Evolutionary conservation across 139 green algal species (phyloP), one percentile per base, ranked within the genome.

Genomic region (Volvox reticuliferus): DNA sequence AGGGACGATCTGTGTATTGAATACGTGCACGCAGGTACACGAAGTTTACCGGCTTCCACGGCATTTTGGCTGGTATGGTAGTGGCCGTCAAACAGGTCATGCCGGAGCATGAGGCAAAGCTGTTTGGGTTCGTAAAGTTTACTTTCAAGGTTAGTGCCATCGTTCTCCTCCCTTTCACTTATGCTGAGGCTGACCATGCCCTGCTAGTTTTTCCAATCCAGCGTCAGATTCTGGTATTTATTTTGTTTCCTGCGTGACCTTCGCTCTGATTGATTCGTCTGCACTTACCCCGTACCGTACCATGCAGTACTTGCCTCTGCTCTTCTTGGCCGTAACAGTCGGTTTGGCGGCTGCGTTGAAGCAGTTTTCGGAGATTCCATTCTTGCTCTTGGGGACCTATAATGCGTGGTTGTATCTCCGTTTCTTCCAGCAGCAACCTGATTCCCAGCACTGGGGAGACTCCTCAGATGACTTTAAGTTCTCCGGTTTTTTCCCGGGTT

Each of bases 61-160:
- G 97, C 28, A 91, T 98, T 1, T 50, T 97, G 50, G 96, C 95
- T 1, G 98, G 92, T 0, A 90, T 99, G 62, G 91, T 99, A 62
- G 98, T 99, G 36, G 97, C 94, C 2, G 77, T 99, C 0, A 99
- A 99, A 95, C 98, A 99, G 93, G 92, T 99, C 6, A 97, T 98
- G 90, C 96, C 97, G 0, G 89, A 99, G 21, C 97, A 97, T 30
- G 98, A 99, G 73, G 88, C 99, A 1, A 96, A 95, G 30, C 67
- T 98, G 17, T 89, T 97, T 32, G 97, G 93, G 0, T 78, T 94
- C 9, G 32, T 99, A 26, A 97, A 94, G 75, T 95, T 99, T 20
- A 92, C 91, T 16, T 96, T 94, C 50, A 96, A 96, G 95, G 96
- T 98, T 62, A 0, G 92, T 55, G 44, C 44, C 44, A 55, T 9